phyloP scores from a whole-genome alignment of 768 basidiomycete genomes.

The Lactarius tabidus region DNA sequence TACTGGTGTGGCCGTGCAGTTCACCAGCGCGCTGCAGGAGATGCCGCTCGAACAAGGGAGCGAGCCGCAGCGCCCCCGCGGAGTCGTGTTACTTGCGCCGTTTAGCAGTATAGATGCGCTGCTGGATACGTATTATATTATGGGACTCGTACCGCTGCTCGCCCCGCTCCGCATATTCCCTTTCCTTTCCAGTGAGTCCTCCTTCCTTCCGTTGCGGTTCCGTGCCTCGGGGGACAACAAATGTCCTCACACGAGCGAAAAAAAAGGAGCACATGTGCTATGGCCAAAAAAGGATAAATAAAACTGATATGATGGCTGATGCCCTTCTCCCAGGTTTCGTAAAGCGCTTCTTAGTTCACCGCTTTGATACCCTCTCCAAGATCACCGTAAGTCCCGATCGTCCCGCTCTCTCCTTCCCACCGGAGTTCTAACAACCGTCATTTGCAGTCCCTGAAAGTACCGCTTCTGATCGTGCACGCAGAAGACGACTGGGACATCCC shows the following conservation, averaged over 20 bases:
- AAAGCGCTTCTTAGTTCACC: constrained; percentile 49
- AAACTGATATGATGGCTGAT: not conserved
- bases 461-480: constrained; percentile 71
- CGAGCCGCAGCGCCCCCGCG: constrained; percentile 34
- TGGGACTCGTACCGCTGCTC: constrained; percentile 65
- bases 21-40: constrained; percentile 39
- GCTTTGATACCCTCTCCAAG: constrained; percentile 59
- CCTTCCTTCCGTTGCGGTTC: not conserved
- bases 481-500: constrained; percentile 73
- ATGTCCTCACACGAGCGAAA: not conserved
- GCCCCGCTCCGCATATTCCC: constrained; percentile 67
- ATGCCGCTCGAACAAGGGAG: not conserved
- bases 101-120: constrained; percentile 40
- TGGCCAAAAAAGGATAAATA: constrained; percentile 1
- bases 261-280: not conserved
- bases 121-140: constrained; percentile 62
- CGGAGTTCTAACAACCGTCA: not conserved
- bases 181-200: constrained; percentile 53
- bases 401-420: not conserved
- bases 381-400: constrained; percentile 46
- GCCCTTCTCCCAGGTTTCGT: constrained; percentile 43
- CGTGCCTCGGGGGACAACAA: not conserved
- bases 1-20: constrained; percentile 62
- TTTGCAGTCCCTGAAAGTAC: constrained; percentile 57
- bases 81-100: constrained; percentile 42